These are phyloP conservation scores for Funneliformis caledonium DNA, from an alignment of 371 early-diverging fungal genomes.

Conservation along the genomic window DNA sequence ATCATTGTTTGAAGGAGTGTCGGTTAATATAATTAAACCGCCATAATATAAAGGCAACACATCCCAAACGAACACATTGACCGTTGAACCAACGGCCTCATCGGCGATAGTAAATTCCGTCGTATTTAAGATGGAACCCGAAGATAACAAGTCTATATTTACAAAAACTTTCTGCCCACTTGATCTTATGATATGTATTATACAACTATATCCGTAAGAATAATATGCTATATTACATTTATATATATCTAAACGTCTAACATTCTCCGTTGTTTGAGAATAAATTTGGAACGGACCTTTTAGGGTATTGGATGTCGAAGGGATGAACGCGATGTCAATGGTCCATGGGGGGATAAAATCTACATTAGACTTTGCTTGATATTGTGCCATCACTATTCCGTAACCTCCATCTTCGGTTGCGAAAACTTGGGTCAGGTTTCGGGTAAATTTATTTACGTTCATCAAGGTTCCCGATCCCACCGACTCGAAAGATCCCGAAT, in stretches of 20 bases:
- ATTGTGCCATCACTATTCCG: background rate
- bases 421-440: constrained; percentile 1
- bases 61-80: background rate
- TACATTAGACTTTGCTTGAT: background rate
- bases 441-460: background rate
- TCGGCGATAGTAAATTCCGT: background rate
- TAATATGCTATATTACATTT: constrained; percentile 5
- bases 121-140: background rate
- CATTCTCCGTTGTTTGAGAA: background rate
- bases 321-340: background rate
- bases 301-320: background rate
- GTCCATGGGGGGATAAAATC: background rate
- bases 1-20: background rate
- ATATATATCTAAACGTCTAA: background rate
- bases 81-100: background rate
- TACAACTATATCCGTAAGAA: background rate
- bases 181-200: background rate
- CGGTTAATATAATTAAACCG: background rate
- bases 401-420: constrained; percentile 23
- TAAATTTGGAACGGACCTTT: constrained; percentile 21
- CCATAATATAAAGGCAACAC: background rate
- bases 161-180: background rate
- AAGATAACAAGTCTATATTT: background rate
- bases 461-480: background rate
- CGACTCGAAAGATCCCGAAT: background rate